Evolutionary conservation across 768 basidiomycete genomes (phyloP).

Genomic region (Cystofilobasidium macerans): DNA sequence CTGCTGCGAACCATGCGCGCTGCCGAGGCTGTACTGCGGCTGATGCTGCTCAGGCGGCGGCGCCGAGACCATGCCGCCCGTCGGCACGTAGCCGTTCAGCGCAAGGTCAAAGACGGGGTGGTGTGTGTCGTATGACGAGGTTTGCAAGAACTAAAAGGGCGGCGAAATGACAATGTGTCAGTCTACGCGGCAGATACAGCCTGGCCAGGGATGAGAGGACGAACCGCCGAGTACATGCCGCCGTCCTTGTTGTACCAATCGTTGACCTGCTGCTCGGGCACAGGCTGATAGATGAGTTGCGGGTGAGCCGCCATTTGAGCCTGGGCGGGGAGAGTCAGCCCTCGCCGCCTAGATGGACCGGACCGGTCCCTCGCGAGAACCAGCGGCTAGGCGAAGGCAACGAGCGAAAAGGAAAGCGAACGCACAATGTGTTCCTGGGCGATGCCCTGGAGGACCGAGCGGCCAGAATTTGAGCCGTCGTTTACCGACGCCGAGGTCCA

Average conservation of each 20-base stretch:
- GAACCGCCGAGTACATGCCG: not conserved
- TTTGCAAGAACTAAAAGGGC: not conserved
- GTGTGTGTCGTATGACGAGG: not conserved
- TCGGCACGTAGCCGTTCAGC: not conserved
- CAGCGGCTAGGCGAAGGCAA: not conserved
- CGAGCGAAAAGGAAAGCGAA: not conserved
- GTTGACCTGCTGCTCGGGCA: not conserved
- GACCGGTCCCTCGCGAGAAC: not conserved
- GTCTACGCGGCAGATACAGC: not conserved
- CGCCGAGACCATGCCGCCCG: not conserved
- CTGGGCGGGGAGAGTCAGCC: not conserved
- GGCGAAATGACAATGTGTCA: not conserved
- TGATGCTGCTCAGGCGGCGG: not conserved
- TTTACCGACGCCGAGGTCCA: not conserved
- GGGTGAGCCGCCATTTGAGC: not conserved
- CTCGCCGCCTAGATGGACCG: not conserved
- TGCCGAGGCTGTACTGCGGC: not conserved
- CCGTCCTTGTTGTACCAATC: not conserved
- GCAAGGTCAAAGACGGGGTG: not conserved
- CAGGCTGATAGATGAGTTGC: not conserved
- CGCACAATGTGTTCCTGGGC: not conserved
- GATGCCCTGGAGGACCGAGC: not conserved
- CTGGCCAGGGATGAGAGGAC: not conserved
- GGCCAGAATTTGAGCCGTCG: not conserved
- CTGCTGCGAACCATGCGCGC: no score